A percentile compares a stretch with the other conserved stretches of the same genome.
Evolutionary conservation across 1,139 yeast genomes (phyloP).

Genomic region (Hemisphaericaspora subhashii): DNA sequence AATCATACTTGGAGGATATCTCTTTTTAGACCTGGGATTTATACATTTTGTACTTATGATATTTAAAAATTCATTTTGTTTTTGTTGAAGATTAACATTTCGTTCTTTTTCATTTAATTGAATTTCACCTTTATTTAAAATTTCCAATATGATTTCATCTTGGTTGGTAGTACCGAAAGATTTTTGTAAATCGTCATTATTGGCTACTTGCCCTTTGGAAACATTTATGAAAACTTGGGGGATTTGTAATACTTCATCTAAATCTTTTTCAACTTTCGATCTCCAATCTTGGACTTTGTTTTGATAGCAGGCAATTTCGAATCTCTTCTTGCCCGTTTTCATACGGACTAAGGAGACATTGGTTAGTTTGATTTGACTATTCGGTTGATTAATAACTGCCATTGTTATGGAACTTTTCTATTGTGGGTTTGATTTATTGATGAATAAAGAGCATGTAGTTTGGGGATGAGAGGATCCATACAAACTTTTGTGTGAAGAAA

Average conservation of each 20-base stretch:
- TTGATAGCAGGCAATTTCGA: constrained; percentile 95
- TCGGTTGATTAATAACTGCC: constrained; percentile 81
- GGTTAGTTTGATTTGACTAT: constrained; percentile 83
- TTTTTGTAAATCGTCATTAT: constrained; percentile 74
- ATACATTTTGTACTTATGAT: constrained; percentile 88
- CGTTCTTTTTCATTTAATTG: constrained; percentile 95
- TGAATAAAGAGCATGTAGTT: too few species aligned
- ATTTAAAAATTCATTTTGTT: constrained; percentile 79
- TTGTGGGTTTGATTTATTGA: too few species aligned
- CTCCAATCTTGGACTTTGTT: constrained; percentile 97
- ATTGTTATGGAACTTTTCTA: constrained; percentile 30
- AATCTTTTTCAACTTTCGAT: constrained; percentile 81
- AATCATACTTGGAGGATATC: constrained; percentile 93
- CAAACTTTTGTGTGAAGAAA: too few species aligned
- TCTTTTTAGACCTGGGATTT: constrained; percentile 83
- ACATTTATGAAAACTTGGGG: constrained; percentile 94
- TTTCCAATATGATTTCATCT: constrained; percentile 74
- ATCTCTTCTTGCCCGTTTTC: constrained; percentile 86
- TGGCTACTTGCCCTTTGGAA: constrained; percentile 92
- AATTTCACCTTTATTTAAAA: constrained; percentile 86
- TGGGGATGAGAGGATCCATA: too few species aligned
- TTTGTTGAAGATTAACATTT: constrained; percentile 68
- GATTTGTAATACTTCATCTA: constrained; percentile 93
- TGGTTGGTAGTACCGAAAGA: constrained; percentile 76
- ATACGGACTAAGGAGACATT: constrained; percentile 91